Base-by-base conservation (phyloP, 2,329 filamentous ascomycete species). In the Trichoderma sp. region DNA sequence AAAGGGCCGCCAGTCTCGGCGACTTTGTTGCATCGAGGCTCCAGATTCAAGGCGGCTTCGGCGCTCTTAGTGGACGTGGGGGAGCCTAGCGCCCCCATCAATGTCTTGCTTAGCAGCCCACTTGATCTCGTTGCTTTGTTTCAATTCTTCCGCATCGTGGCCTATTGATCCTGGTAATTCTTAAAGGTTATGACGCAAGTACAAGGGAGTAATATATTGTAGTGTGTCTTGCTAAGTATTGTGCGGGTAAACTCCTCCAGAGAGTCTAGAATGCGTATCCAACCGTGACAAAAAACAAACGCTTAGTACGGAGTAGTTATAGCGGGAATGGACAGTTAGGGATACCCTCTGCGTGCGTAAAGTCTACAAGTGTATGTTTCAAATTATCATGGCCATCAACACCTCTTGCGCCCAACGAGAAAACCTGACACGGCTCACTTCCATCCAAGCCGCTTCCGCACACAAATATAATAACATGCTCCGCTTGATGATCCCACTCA, bases 321-420 rank as follows among this genome's bases (percentile, higher is more conserved):
- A 45, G 42, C 42, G 42, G 42, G 9, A 32, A 35, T 25, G 48
- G 39, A 32, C 8, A 35, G 22, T 13, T 25, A 48, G 13, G 25
- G 19, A 19, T 35, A 35, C 17, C 29, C 22, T 57, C 37, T 57
- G 52, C n/a, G 54, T 29, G 52, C 35, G 52, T 65, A 65, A 45
- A 35, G 19, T 65, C 37, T 57, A 52, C 61, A 56, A 56, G 52
- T 65, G 52, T 65, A 65, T 65, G 27, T 19, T 53, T 65, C 19
- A 48, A 65, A 65, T 57, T 52, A 65, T 57, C 19, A 56, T 56
- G 19, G 61, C 61, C 52, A 37, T 57, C 61, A 57, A 65, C 61
- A 54, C 61, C 52, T 53, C 52, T 45, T 65, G 37, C 61, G 61
- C 61, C 61, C 27, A 57, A 63, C 32, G 52, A 48, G 52, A 48